Percentiles rank a stretch among this genome's conserved stretches.
Conservation (phyloP, 179 eudicot genomes). For the Camellia oleifera region DNA sequence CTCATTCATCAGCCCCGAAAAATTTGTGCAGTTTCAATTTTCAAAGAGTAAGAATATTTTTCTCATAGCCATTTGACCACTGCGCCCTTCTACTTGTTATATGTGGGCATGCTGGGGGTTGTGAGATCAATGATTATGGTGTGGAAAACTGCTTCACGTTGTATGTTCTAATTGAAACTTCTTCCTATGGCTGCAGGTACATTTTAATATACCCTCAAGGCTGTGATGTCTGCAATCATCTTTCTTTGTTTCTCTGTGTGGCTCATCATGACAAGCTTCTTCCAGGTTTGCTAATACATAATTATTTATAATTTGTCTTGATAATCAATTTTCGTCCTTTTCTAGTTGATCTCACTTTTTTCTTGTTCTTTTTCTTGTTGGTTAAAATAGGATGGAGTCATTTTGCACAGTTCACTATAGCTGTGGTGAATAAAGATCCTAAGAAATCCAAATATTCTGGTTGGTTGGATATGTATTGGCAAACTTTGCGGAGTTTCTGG, state of each 20-base stretch:
- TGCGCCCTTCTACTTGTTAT: neutral
- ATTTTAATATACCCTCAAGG: slow-evolving; percentile 92
- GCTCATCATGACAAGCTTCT: slow-evolving; percentile 94
- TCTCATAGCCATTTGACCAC: neutral
- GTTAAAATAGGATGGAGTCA: slow-evolving; percentile 80
- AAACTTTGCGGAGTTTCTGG: neutral
- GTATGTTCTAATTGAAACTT: neutral
- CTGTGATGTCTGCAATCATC: slow-evolving; percentile 93
- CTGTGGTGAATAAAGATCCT: slow-evolving; percentile 90
- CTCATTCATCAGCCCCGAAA: neutral
- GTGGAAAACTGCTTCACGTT: neutral
- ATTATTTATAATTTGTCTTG: neutral
- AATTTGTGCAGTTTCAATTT: neutral
- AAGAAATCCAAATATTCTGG: slow-evolving; percentile 90
- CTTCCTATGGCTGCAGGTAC: slow-evolving; percentile 44
- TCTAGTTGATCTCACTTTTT: neutral
- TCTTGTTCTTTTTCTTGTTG: neutral
- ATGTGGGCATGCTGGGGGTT: neutral
- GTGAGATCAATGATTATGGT: neutral
- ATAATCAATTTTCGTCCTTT: neutral
- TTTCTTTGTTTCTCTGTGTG: slow-evolving; percentile 91
- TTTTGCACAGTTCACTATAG: slow-evolving; percentile 94
- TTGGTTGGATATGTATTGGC: slow-evolving; percentile 19
- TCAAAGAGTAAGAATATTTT: neutral
- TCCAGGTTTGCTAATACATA: slow-evolving; percentile 52